Base-by-base conservation (phyloP, 495 filamentous ascomycete genomes). In the Umbilicaria muhlenbergii region DNA sequence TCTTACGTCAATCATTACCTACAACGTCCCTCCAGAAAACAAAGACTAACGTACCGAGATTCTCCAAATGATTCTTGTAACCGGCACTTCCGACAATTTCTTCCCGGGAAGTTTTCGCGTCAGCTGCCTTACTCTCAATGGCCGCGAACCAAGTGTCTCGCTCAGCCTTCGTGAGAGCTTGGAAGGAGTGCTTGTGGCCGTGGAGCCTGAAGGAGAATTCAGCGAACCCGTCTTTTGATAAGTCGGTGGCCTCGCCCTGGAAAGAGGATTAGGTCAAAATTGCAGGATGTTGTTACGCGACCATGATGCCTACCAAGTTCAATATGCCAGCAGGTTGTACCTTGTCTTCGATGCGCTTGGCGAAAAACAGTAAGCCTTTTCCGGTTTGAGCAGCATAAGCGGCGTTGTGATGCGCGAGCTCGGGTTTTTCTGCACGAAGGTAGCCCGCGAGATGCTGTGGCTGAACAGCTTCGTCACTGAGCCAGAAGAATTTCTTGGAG, bases 361-460 rank as follows among this genome's bases (percentile, higher is more conserved):
- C 76, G 63, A 84, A 86, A 71, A 91, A 93, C 32, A 95, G 67
- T 6, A 98, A 80, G 63, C 91, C 91, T 74, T 92, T 94, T 56
- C 91, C 88, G 46, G 91, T 96, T 67, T 92, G 76, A 48, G 71
- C 78, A 43, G 88, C 85, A 81, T 92, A 93, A 35, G 91, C 80
- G 52, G 76, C 80, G 51, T 77, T 81, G 41, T 83, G 75, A 65
- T 89, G 79, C 49, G 81, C 81, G 47, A 80, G 63, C 12, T 83
- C 78, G 37, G 80, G 65, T 80, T 95, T 92, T 73, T 93, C 91
- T 53, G 79, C 78, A 63, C 80, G 78, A 55, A 92, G 73, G 68
- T 83, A 96, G 48, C 63, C 63, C 48, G 67, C 55, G 33, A 93
- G 69, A 56, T 82, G 67, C 63, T 91, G 82, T 47, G 75, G 63